phyloP scores from a whole-genome alignment of 2,329 filamentous ascomycete genomes.

The Aspergillus oerlinghausenensis region DNA sequence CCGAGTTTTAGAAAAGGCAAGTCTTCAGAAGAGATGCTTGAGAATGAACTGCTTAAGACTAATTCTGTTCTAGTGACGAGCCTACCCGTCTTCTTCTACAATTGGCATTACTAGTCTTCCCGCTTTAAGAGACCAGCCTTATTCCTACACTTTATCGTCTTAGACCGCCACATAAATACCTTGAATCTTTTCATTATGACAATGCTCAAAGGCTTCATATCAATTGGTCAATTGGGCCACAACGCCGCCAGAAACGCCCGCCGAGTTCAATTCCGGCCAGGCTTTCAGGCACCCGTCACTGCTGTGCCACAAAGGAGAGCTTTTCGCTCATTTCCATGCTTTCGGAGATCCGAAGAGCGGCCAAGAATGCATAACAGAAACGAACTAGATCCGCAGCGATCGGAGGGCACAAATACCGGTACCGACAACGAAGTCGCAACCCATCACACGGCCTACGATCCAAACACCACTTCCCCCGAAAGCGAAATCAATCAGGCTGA shows the following conservation, averaged over 20 bases:
- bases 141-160: neutral
- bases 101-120: neutral
- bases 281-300: neutral
- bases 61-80: neutral
- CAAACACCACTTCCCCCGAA: slow-evolving; percentile 63
- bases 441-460: slow-evolving; percentile 64
- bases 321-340: neutral
- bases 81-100: neutral
- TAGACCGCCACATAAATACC: neutral
- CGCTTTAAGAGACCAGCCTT: neutral
- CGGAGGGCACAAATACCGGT: slow-evolving; percentile 65
- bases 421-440: slow-evolving; percentile 58
- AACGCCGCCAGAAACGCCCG: slow-evolving; percentile 6
- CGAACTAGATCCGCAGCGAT: slow-evolving; percentile 59
- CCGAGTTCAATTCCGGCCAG: slow-evolving; percentile 1
- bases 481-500: slow-evolving; percentile 37
- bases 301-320: neutral
- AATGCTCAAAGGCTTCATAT: slow-evolving; percentile 6
- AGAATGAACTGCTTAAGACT: neutral
- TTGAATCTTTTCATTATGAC: neutral
- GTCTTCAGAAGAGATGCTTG: neutral
- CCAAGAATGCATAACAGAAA: slow-evolving; percentile 46
- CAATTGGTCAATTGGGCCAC: slow-evolving; percentile 4
- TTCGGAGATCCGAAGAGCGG: neutral
- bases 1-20: neutral